A percentile compares a stretch with the other conserved stretches of the same genome.
These are phyloP conservation scores for Didymella glomerata DNA, from an alignment of 2,329 filamentous ascomycete species.

Conservation along the genomic window DNA sequence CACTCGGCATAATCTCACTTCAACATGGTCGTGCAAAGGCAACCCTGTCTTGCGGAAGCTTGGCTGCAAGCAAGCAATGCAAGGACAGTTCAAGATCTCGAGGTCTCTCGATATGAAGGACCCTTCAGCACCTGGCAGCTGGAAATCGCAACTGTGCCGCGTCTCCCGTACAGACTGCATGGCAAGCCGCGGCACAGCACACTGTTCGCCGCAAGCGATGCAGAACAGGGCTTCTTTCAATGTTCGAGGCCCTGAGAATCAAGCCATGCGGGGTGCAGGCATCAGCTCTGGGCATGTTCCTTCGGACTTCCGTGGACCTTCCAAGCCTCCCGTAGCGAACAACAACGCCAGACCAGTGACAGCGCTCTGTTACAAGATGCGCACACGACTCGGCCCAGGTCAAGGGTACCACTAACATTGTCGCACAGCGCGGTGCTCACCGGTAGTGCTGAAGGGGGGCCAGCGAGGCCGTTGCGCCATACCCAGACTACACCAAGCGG, in stretches of 20 bases:
- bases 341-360: background rate
- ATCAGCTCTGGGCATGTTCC: background rate
- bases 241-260: background rate
- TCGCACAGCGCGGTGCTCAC: conserved; percentile 6
- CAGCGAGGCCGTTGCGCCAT: conserved; percentile 2
- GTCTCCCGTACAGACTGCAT: background rate
- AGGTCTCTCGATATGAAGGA: background rate
- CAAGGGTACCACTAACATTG: background rate
- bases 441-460: background rate
- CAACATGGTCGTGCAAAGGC: background rate
- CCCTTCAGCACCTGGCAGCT: background rate
- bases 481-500: background rate
- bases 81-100: background rate
- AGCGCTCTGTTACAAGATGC: background rate
- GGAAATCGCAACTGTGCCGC: background rate
- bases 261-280: background rate
- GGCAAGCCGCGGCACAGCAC: background rate
- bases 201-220: background rate
- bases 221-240: background rate
- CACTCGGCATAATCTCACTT: background rate
- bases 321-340: background rate
- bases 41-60: background rate
- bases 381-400: conserved; percentile 8
- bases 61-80: background rate
- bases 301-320: background rate